phyloP scores from a whole-genome alignment of 2,329 filamentous ascomycete species.

The Fusarium kyushuense region DNA sequence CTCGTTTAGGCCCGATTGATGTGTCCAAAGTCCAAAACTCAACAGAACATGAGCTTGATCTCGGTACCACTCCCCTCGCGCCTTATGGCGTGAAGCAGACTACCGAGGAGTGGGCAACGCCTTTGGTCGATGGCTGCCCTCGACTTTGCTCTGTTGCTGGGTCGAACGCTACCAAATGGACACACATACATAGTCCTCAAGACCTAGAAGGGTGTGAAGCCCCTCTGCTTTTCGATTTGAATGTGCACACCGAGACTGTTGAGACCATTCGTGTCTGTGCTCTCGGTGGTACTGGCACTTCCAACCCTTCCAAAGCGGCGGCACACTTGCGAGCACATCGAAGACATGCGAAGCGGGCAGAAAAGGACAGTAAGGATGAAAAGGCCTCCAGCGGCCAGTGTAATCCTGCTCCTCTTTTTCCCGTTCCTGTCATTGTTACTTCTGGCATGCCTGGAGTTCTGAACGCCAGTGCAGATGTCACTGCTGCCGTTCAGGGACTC shows the following conservation, averaged over 20 bases:
- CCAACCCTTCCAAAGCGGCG: not conserved
- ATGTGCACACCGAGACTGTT: not conserved
- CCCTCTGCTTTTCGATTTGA: conserved; percentile 2
- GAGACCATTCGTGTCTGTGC: conserved; percentile 10
- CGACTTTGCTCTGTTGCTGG: not conserved
- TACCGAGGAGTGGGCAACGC: conserved; percentile 1
- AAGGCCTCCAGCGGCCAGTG: not conserved
- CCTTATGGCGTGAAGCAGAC: conserved; percentile 3
- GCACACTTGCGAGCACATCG: not conserved
- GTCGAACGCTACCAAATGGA: not conserved
- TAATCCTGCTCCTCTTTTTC: not conserved
- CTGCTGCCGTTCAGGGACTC: not conserved
- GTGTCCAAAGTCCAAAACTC: not conserved
- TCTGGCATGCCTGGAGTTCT: not conserved
- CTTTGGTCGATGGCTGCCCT: not conserved
- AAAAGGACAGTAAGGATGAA: not conserved
- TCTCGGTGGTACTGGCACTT: not conserved
- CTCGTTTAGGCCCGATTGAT: not conserved
- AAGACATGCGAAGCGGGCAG: not conserved
- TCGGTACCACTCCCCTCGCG: not conserved
- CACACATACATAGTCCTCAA: not conserved
- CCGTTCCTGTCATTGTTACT: not conserved
- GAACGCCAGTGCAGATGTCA: not conserved
- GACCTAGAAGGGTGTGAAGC: not conserved
- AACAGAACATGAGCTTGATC: not conserved